Percentiles rank a stretch among this genome's conserved stretches.
Conservation (phyloP, 257 asterid genomes). For the Scutellaria baicalensis region DNA sequence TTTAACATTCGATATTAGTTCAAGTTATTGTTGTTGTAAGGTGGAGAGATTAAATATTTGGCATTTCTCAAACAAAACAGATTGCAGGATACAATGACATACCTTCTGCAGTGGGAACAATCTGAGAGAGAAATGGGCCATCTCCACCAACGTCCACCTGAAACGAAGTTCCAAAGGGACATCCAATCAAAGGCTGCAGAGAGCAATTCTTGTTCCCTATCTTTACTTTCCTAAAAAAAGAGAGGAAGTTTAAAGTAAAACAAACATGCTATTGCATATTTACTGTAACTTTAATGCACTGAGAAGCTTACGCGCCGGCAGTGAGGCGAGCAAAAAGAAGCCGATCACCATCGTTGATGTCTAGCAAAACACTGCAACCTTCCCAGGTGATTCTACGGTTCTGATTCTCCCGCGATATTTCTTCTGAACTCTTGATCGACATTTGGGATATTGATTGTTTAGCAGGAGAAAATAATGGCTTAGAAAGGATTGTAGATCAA, state of each 20-base stretch:
- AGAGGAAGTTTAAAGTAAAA: background rate
- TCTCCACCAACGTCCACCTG: conserved; percentile 62
- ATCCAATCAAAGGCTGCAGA: conserved; percentile 79
- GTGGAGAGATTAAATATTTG: background rate
- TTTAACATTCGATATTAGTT: background rate
- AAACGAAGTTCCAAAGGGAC: conserved; percentile 77
- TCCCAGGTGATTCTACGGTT: conserved; percentile 77
- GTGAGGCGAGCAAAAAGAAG: conserved; percentile 92
- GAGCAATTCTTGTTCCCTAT: conserved; percentile 75
- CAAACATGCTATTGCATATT: background rate
- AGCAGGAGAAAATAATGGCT: background rate
- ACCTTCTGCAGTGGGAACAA: conserved; percentile 57
- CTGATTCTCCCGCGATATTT: conserved; percentile 14
- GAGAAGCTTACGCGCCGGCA: conserved; percentile 58
- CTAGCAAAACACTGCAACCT: conserved; percentile 94
- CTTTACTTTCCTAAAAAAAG: conserved; percentile 58
- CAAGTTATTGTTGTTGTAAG: background rate
- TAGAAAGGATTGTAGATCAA: background rate
- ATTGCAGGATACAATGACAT: background rate
- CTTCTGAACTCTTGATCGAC: conserved; percentile 28
- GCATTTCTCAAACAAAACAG: background rate
- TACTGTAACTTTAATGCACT: background rate
- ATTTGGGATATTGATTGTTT: conserved; percentile 13
- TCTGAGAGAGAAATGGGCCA: conserved; percentile 63
- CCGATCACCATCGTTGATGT: conserved; percentile 89